These are phyloP conservation scores for Coleophoma eucalyptorum DNA, from an alignment of 2,329 filamentous ascomycete genomes.

Conservation along the genomic window DNA sequence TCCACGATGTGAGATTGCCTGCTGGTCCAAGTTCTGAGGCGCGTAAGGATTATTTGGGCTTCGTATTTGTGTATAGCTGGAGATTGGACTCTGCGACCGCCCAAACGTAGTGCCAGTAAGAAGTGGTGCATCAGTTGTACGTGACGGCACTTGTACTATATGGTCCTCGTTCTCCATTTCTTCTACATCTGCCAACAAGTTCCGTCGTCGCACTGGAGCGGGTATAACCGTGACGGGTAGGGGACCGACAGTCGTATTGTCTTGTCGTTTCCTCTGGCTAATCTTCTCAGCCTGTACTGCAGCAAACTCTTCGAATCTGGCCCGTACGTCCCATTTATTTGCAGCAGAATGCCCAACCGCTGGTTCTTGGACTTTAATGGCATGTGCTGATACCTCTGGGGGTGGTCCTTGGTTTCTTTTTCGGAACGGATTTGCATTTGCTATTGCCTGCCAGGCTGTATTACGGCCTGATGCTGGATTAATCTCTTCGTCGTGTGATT, in stretches of 20 bases:
- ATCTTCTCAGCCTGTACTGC: slow-evolving; percentile 57
- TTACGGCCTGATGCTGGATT: not conserved
- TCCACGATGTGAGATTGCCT: slow-evolving; percentile 21
- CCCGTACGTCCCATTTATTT: slow-evolving; percentile 51
- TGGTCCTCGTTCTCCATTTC: slow-evolving; percentile 29
- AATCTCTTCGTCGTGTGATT: slow-evolving; percentile 10
- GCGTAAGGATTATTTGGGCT: slow-evolving; percentile 21
- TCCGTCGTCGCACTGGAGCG: slow-evolving; percentile 54
- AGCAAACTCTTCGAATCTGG: slow-evolving; percentile 57
- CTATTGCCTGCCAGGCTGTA: slow-evolving; percentile 15
- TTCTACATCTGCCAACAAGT: slow-evolving; percentile 52
- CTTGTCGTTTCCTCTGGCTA: slow-evolving; percentile 49
- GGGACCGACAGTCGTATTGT: slow-evolving; percentile 46
- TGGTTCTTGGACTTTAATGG: slow-evolving; percentile 10
- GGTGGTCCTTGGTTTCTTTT: slow-evolving; percentile 21
- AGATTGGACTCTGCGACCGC: not conserved
- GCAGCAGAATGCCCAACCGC: slow-evolving; percentile 12
- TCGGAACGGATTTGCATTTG: slow-evolving; percentile 23
- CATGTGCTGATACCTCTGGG: slow-evolving; percentile 25
- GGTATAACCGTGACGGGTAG: slow-evolving; percentile 59
- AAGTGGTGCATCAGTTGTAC: not conserved
- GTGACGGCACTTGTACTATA: slow-evolving; percentile 1
- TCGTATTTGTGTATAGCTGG: slow-evolving; percentile 5
- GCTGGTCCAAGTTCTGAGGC: slow-evolving; percentile 15
- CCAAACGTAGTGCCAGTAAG: slow-evolving; percentile 1